Conservation (phyloP, 768 basidiomycete species). For the Dendrothele bispora region DNA sequence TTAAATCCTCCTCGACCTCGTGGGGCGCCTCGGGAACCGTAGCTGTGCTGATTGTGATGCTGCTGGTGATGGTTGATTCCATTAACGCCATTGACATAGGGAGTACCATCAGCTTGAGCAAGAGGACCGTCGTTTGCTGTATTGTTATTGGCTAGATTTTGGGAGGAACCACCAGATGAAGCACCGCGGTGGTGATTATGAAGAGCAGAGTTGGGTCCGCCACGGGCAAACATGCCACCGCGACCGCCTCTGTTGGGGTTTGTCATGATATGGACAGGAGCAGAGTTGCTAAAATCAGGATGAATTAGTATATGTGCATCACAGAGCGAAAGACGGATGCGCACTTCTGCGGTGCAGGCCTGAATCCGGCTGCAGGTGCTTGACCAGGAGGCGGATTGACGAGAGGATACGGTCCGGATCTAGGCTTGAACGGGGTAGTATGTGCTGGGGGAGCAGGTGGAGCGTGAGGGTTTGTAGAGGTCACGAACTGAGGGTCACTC, state of each 20-base stretch:
- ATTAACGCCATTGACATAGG: too few species aligned
- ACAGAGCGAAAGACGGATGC: conserved; percentile 9
- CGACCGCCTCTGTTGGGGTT: conserved; percentile 66
- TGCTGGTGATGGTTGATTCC: too few species aligned
- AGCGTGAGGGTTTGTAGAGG: conserved; percentile 62
- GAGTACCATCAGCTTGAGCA: too few species aligned
- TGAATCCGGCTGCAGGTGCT: conserved; percentile 60
- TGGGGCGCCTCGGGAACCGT: too few species aligned
- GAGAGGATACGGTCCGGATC: conserved; percentile 63
- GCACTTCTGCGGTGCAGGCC: conserved; percentile 49
- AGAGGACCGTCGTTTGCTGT: not conserved
- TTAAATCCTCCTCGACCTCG: conserved; percentile 14
- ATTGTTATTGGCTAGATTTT: not conserved
- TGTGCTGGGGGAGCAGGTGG: conserved; percentile 42
- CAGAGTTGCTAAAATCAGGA: conserved; percentile 22
- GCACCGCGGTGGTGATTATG: conserved; percentile 8
- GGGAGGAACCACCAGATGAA: not conserved
- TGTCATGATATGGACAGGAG: conserved; percentile 68
- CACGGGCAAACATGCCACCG: conserved; percentile 31
- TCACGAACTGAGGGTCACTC: conserved; percentile 80
- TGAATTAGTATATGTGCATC: conserved; percentile 2
- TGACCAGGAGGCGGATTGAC: conserved; percentile 58
- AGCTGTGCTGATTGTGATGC: too few species aligned
- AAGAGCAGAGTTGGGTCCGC: conserved; percentile 23
- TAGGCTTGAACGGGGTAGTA: conserved; percentile 59